phyloP scores from a whole-genome alignment of 768 basidiomycete genomes.

The Boletus eberwhitei region DNA sequence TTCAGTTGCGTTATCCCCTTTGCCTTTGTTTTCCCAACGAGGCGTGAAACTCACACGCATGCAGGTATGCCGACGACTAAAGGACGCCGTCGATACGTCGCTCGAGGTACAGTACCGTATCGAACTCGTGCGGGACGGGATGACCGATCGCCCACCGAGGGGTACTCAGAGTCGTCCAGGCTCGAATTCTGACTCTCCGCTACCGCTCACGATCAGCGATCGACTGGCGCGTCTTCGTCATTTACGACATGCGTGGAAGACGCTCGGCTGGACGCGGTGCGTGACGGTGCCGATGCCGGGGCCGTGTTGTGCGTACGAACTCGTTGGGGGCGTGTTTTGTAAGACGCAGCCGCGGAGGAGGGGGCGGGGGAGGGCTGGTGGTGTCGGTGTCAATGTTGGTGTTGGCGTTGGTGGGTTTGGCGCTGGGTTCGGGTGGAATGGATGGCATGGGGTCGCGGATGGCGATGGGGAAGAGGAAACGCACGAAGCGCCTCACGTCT shows the following conservation, averaged over 20 bases:
- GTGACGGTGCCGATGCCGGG: conserved; percentile 32
- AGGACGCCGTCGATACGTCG: conserved; percentile 23
- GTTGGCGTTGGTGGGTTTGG: background rate
- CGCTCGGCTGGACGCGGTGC: conserved; percentile 26
- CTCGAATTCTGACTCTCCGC: background rate
- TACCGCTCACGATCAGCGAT: conserved; percentile 5
- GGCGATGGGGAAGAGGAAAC: background rate
- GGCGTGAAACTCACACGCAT: background rate
- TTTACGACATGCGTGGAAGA: conserved; percentile 36
- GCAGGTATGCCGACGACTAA: conserved; percentile 24
- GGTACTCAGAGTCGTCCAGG: background rate
- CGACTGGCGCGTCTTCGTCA: conserved; percentile 34
- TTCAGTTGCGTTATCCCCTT: conserved; percentile 4
- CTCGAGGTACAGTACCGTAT: conserved; percentile 37
- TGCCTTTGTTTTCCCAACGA: background rate
- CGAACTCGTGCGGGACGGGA: conserved; percentile 38
- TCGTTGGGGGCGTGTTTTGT: conserved; percentile 58
- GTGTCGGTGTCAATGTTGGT: background rate
- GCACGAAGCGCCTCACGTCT: background rate
- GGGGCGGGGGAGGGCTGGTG: background rate
- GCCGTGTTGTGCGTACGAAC: conserved; percentile 51
- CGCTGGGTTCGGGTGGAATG: background rate
- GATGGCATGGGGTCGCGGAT: background rate
- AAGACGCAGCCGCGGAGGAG: conserved; percentile 30
- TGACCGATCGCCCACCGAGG: conserved; percentile 21